Evolutionary conservation across 2,329 filamentous ascomycete species (phyloP), one percentile per base, ranked within the genome.

Genomic region (Beauveria bassiana): DNA sequence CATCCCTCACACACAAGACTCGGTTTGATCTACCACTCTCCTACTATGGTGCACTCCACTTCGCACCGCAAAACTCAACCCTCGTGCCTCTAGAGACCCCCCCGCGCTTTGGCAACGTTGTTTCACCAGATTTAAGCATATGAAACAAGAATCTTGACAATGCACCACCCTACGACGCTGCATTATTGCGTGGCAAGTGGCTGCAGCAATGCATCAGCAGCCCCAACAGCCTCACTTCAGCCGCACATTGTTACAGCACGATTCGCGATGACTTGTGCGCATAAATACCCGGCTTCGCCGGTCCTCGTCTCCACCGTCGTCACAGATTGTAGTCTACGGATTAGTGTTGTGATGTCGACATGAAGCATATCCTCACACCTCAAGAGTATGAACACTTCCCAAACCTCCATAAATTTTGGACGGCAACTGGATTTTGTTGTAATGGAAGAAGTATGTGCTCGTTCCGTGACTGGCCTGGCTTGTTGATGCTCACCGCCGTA

Each of bases 331-430:
- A 18, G 31, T 31, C 28, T 8, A 43, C 9, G 12, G 5, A 38
- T 38, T 6, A 38, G 34, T 38, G 12, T 38, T 38, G 16, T n/a
- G 4, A 9, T 8, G 40, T 40, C 38, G 58, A 20, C 14, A 61
- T 61, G 58, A 46, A 60, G 49, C 49, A 60, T 31, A 60, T 60
- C 12, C 49, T 61, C 50, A 20, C 47, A 31, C 59, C 59, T 7
- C 31, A 51, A 18, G 52, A 50, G 22, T 56, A 43, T 61, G 59
- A 55, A 2, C 51, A 61, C 16, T 61, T 49, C 26, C 59, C 59
- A 10, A 55, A 51, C 45, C 43, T 61, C 20, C 59, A 61, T 31
- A 55, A 50, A 16, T 61, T 55, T 49, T 61, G 59, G 59, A 56
- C 59, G 18, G 42, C 34, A 24, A 50, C 43, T 16, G 59, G 51